phyloP scores from a whole-genome alignment of 176 grass and related monocot genomes.

The Hyparrhenia diplandra region DNA sequence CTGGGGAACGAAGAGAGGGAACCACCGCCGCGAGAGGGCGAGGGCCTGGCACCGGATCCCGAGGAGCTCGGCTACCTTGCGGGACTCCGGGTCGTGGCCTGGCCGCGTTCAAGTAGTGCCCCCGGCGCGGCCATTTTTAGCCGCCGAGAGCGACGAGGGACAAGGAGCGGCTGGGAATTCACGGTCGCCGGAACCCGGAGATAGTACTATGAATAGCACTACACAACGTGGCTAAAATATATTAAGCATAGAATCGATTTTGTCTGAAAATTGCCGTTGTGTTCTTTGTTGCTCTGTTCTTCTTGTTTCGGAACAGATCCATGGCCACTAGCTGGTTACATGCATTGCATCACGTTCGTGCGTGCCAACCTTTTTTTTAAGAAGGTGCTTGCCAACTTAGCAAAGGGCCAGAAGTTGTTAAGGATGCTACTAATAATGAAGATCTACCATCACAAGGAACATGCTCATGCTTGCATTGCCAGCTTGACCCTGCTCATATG shows the following conservation, averaged over 20 bases:
- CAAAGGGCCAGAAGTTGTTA: neutral
- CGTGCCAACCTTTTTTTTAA: no score
- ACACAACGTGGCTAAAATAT: neutral
- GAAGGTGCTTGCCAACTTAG: no score
- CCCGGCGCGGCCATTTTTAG: conserved; percentile 29
- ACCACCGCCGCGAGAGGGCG: conserved; percentile 29
- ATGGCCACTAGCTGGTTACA: neutral
- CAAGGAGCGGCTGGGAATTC: conserved; percentile 23
- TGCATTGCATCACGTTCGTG: neutral
- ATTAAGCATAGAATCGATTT: neutral
- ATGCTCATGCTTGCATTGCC: neutral
- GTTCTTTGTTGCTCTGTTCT: neutral
- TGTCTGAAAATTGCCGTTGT: neutral
- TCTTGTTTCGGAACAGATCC: neutral
- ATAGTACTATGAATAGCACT: conserved; percentile 13
- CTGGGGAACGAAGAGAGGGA: conserved; percentile 23
- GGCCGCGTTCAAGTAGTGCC: conserved; percentile 27
- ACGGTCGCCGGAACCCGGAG: neutral
- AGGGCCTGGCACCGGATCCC: conserved; percentile 31
- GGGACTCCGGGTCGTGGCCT: neutral
- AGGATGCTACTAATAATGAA: neutral
- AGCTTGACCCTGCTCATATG: neutral
- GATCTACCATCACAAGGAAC: neutral
- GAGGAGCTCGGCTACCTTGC: conserved; percentile 29
- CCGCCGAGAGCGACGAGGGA: neutral